Base-by-base conservation (phyloP, 2,329 filamentous ascomycete species). In the Elsinoe batatas region DNA sequence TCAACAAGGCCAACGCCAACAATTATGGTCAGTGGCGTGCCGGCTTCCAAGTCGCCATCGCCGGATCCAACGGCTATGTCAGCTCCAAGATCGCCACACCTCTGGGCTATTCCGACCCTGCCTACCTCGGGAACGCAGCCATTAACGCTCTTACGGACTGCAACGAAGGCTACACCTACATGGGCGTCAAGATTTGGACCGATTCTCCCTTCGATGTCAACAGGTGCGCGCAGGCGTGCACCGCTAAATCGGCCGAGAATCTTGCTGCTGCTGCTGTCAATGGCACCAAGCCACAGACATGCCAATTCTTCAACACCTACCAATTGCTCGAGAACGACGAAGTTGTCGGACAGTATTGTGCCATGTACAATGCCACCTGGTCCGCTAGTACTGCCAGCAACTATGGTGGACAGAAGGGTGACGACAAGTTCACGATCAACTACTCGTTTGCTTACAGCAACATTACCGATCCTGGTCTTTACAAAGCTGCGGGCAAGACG, bases 231-330 rank as follows among this genome's bases (percentile, higher is more conserved):
- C 46, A 50, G 46, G 46, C 46, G 46, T 50, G 46, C 46, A 50
- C 35, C 3, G 59, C 56, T 3, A 42, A 57, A 22, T 46, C 58
- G 17, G 58, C 43, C 47, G 59, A 61, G 53, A 56, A 56, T n/a
- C 10, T 22, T 15, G 50, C 46, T 5, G 42, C 58, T 26, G 55
- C 57, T 8, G 47, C 57, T 5, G 6, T 40, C n/a, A 37, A 57
- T 42, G 57, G 56, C n/a, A 22, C 32, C 17, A 26, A 26, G 10
- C 35, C 46, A 37, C 54, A 61, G 61, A 67, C 61, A 10, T 69
- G 67, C 63, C 62, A 63, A 43, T 69, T 67, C 59, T 65, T 64
- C 61, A 68, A 68, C 57, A 66, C 67, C 2, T 68, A 68, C 57
- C 54, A 67, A 12, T 57, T 68, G 15, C 57, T 61, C 32, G 63